Base-by-base conservation (phyloP, 495 filamentous ascomycete species). In the Hypoxylon fuscum region DNA sequence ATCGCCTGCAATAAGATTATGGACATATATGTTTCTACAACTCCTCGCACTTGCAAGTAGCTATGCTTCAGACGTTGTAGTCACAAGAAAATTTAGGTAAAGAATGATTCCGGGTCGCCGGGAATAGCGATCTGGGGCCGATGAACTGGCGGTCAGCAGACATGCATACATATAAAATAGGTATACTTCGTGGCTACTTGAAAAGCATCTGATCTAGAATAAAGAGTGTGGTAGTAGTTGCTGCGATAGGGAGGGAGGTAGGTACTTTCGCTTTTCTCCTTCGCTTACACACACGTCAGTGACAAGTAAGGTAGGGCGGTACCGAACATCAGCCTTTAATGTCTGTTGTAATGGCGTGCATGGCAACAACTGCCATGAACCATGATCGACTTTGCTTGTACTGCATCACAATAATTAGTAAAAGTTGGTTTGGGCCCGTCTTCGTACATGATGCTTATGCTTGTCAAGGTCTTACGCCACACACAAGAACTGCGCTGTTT, bases 141-240 rank as follows among this genome's bases (percentile, higher is more conserved):
- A 70, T 57, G 63, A 72, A 72, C 67, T 72, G 69, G 69, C 69
- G 69, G 69, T 72, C 69, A 72, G 64, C 64, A 62, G 53, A 40
- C 46, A 48, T 58, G 63, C 57, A 56, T 58, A n/a, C 43, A n/a
- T 46, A 14, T 10, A 3, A 29, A 35, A 52, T 52, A 35, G 42
- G 35, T 43, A 46, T 21, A 29, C 42, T 45, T 45, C 22, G 7
- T 25, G 7, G 32, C 14, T 8, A 2, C 5, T 15, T 9, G 2
- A 8, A 18, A 11, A 38, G 11, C 17, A n/a, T 50, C 11, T 21
- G 20, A 21, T 32, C 12, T 50, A n/a, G 47, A 18, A 38, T 25
- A 18, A 50, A 10, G 32, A 34, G n/a, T 5, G 32, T 35, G 31
- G 20, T 37, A 2, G 10, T 14, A 23, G 27, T n/a, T n/a, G 14